Conservation (phyloP, 768 basidiomycete genomes). For the Lactarius sp. region DNA sequence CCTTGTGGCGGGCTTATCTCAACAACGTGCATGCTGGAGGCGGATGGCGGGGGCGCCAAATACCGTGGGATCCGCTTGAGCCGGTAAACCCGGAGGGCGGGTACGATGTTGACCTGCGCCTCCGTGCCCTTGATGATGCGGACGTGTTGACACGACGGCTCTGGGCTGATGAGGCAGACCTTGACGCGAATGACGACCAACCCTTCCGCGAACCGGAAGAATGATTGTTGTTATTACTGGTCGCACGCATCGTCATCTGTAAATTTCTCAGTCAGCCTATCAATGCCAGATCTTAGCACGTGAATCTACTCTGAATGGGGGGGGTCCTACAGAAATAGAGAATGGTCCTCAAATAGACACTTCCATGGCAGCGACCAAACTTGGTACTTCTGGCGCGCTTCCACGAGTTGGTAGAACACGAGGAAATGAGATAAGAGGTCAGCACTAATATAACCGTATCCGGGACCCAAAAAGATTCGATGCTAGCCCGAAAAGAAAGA, state of each 20-base stretch:
- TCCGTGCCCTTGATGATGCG: not conserved
- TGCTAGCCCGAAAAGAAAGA: no score
- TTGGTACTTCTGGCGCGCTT: no score
- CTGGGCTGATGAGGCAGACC: not conserved
- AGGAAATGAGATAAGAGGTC: no score
- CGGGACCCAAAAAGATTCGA: no score
- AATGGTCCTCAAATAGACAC: no score
- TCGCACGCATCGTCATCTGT: not conserved
- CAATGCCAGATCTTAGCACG: not conserved
- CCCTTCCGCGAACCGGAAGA: conserved; percentile 6
- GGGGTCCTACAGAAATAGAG: no score
- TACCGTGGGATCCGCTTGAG: conserved; percentile 44
- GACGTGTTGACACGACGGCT: conserved; percentile 5
- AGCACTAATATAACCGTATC: no score
- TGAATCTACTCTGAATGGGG: not conserved
- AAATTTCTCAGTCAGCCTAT: not conserved
- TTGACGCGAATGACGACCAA: conserved; percentile 1
- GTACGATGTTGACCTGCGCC: conserved; percentile 7
- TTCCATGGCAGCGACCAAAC: no score
- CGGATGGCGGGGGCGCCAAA: conserved; percentile 50
- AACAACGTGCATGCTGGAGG: conserved; percentile 50
- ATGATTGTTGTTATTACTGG: not conserved
- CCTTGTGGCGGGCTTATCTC: conserved; percentile 56
- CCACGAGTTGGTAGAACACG: no score
- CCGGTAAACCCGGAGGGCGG: conserved; percentile 4